A percentile compares a stretch with the other conserved stretches of the same genome.
Conservation (phyloP, 2,329 filamentous ascomycete genomes). For the Sarocladiaceae sp. region DNA sequence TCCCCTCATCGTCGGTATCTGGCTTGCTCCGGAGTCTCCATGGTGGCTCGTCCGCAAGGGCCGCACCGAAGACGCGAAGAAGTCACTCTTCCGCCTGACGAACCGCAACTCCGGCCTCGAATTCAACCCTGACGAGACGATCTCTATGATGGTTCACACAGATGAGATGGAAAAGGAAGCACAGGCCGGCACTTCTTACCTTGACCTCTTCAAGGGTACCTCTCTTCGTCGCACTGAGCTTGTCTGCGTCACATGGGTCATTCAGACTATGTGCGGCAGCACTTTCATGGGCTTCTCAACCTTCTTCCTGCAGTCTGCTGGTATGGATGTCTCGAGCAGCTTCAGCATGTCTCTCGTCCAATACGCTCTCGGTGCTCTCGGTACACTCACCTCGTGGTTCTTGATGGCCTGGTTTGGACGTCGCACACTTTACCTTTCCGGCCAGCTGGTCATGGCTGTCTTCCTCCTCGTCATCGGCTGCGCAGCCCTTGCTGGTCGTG, state of each 20-base stretch:
- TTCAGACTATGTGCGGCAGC: constrained; percentile 35
- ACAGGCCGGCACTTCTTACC: constrained; percentile 36
- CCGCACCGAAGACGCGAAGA: constrained; percentile 29
- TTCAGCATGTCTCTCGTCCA: constrained; percentile 35
- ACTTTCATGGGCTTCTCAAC: constrained; percentile 56
- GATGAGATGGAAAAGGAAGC: constrained; percentile 41
- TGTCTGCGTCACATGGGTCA: constrained; percentile 38
- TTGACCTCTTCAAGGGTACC: constrained; percentile 42
- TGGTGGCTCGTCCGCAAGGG: constrained; percentile 39
- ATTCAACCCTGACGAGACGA: constrained; percentile 36
- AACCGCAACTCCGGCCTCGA: constrained; percentile 27
- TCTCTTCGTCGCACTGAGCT: constrained; percentile 44
- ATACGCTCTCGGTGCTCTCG: constrained; percentile 39
- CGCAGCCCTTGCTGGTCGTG: constrained; percentile 31
- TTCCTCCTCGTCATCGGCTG: constrained; percentile 40
- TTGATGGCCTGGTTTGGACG: constrained; percentile 39
- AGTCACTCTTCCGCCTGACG: constrained; percentile 34
- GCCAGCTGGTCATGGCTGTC: constrained; percentile 43
- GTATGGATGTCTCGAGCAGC: constrained; percentile 29
- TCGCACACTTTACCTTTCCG: constrained; percentile 38
- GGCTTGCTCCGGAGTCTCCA: constrained; percentile 38
- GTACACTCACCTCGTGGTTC: constrained; percentile 42
- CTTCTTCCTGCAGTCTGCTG: constrained; percentile 41
- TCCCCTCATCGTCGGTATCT: constrained; percentile 30
- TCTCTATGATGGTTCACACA: constrained; percentile 50